These are phyloP conservation scores for Dichotomocladium elegans DNA, from an alignment of 371 early-diverging fungal species.

Conservation along the genomic window DNA sequence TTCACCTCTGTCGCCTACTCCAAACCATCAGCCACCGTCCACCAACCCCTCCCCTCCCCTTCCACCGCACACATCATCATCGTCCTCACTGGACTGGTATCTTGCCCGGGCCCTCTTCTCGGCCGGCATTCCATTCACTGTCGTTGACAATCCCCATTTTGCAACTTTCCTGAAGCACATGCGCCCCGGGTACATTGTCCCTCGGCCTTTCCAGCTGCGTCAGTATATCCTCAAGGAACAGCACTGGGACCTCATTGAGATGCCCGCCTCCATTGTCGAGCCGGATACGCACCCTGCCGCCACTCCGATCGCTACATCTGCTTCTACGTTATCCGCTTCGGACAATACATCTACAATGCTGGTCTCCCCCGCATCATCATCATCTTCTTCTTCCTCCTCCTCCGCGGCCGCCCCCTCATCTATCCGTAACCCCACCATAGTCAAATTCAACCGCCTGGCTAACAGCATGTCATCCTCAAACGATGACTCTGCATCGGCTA, in stretches of 20 bases:
- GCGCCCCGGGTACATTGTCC: slow-evolving; percentile 29
- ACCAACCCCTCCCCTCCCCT: not conserved
- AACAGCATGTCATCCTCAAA: too few species aligned
- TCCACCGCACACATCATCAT: not conserved
- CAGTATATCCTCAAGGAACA: slow-evolving; percentile 35
- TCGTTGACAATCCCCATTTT: slow-evolving; percentile 28
- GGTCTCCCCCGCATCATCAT: not conserved
- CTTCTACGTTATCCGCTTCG: not conserved
- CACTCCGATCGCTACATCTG: not conserved
- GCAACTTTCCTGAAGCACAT: slow-evolving; percentile 27
- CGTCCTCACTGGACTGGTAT: slow-evolving; percentile 28
- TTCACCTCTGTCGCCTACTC: not conserved
- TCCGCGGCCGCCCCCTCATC: not conserved
- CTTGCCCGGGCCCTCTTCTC: slow-evolving; percentile 39
- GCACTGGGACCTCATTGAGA: slow-evolving; percentile 35
- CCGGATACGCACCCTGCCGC: not conserved
- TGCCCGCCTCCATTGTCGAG: not conserved
- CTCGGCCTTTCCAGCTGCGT: slow-evolving; percentile 18
- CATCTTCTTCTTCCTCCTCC: slow-evolving; percentile 1
- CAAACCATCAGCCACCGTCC: not conserved
- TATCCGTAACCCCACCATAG: too few species aligned
- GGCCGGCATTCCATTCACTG: slow-evolving; percentile 24
- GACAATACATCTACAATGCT: not conserved
- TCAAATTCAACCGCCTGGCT: too few species aligned
- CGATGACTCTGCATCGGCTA: too few species aligned